Evolutionary conservation across 1,284 basidiomycete genomes (phyloP).

Genomic region (Puccinia polysora): DNA sequence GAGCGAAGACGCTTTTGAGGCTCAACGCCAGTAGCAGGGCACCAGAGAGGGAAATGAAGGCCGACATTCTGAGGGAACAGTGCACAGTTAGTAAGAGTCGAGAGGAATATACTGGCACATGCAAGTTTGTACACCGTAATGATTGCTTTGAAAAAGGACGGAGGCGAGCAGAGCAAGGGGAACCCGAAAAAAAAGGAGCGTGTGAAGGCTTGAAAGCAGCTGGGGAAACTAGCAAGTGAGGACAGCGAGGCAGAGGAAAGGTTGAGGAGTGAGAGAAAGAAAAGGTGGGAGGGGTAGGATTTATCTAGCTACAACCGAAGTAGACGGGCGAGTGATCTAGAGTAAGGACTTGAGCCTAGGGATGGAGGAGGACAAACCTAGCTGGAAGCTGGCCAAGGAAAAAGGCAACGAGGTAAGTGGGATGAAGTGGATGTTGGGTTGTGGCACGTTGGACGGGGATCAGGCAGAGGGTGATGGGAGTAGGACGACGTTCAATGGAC

Average conservation of each 20-base stretch:
- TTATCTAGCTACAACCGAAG: constrained; percentile 3
- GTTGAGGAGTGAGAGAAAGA: neutral
- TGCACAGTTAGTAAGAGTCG: neutral
- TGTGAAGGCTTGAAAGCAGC: neutral
- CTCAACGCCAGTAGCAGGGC: constrained; percentile 4
- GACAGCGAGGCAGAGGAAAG: neutral
- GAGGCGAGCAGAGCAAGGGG: neutral
- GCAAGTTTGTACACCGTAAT: too few relatives aligned
- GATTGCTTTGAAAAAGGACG: too few relatives aligned
- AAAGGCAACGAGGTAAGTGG: too few relatives aligned
- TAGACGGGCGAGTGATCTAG: neutral
- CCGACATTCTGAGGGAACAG: constrained; percentile 1
- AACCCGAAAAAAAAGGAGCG: neutral
- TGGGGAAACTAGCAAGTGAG: neutral
- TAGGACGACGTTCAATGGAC: too few relatives aligned
- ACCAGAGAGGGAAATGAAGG: constrained; percentile 11
- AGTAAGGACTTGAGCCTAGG: neutral
- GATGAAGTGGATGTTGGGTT: neutral
- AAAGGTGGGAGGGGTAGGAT: neutral
- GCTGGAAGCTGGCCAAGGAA: neutral
- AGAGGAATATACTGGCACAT: neutral
- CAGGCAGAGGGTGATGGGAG: neutral
- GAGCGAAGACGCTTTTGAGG: constrained; percentile 18
- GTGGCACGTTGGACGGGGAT: too few relatives aligned
- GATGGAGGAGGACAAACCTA: neutral